Evolutionary conservation across 805 yeast genomes (phyloP).

Genomic region (Candida khao-thaluensis): DNA sequence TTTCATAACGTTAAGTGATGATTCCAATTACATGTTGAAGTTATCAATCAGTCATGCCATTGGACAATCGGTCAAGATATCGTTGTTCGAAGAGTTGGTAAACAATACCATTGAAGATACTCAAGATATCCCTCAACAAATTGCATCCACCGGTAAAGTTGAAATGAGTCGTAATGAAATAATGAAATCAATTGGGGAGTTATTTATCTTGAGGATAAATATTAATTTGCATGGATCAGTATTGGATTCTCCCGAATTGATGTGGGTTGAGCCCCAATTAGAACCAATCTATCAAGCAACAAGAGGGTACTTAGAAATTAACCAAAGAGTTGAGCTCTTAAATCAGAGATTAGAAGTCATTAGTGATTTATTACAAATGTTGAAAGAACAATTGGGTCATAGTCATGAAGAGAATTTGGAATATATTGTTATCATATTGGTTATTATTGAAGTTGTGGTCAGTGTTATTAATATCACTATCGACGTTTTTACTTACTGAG

Average conservation of each 20-base stretch:
- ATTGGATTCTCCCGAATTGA: constrained; percentile 92
- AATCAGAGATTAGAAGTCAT: constrained; percentile 94
- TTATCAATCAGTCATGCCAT: constrained; percentile 92
- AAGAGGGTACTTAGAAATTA: constrained; percentile 91
- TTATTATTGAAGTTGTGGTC: constrained; percentile 88
- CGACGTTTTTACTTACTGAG: constrained; percentile 45
- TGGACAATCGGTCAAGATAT: constrained; percentile 93
- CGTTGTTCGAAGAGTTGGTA: constrained; percentile 91
- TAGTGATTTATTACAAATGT: constrained; percentile 89
- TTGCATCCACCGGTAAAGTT: constrained; percentile 92
- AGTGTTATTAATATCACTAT: constrained; percentile 78
- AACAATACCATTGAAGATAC: constrained; percentile 97
- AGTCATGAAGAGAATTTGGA: constrained; percentile 89
- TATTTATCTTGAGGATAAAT: constrained; percentile 82
- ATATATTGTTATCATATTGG: constrained; percentile 83
- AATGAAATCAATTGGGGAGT: constrained; percentile 95
- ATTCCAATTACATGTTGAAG: constrained; percentile 85
- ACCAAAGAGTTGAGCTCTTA: constrained; percentile 84
- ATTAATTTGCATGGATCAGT: constrained; percentile 85
- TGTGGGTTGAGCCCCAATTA: constrained; percentile 98
- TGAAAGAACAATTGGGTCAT: constrained; percentile 95
- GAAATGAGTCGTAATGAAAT: constrained; percentile 92
- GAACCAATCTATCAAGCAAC: constrained; percentile 98
- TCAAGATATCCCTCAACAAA: constrained; percentile 94
- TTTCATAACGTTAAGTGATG: constrained; percentile 89